phyloP scores from a whole-genome alignment of 345 rosid genomes.

The Arabis alpina region DNA sequence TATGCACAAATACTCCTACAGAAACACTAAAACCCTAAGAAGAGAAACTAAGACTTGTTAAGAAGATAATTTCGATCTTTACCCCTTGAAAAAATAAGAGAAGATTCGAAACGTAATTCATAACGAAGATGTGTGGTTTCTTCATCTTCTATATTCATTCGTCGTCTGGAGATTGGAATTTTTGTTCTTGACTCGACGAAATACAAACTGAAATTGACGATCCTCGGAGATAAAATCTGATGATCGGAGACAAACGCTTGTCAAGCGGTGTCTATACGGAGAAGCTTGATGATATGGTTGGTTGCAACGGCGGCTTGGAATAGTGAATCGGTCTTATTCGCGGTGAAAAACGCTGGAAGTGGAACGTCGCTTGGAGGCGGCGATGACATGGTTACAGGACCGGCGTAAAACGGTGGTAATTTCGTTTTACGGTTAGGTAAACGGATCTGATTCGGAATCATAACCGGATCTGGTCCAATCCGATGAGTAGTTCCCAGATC shows the following conservation, averaged over 20 bases:
- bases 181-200: background rate
- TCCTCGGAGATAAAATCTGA: background rate
- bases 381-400: slow-evolving; percentile 69
- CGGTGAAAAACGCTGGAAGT: slow-evolving; percentile 63
- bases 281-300: slow-evolving; percentile 53
- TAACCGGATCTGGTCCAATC: slow-evolving; percentile 48
- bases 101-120: slow-evolving; percentile 40
- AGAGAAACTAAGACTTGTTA: slow-evolving; percentile 46
- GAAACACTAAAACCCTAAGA: slow-evolving; percentile 42
- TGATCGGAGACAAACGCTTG: slow-evolving; percentile 5
- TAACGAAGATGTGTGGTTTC: slow-evolving; percentile 38
- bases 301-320: slow-evolving; percentile 51
- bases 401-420: slow-evolving; percentile 62
- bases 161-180: slow-evolving; percentile 31
- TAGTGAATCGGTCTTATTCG: slow-evolving; percentile 44
- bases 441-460: slow-evolving; percentile 43
- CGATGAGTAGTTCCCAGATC: slow-evolving; percentile 49
- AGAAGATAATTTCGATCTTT: slow-evolving; percentile 44
- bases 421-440: slow-evolving; percentile 30
- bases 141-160: slow-evolving; percentile 45
- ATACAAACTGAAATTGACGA: background rate
- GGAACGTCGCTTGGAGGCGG: slow-evolving; percentile 98
- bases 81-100: slow-evolving; percentile 95
- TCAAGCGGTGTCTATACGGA: slow-evolving; percentile 52
- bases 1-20: slow-evolving; percentile 38